Base-by-base conservation (phyloP, 768 basidiomycete species). In the Naganishia randhawae region DNA sequence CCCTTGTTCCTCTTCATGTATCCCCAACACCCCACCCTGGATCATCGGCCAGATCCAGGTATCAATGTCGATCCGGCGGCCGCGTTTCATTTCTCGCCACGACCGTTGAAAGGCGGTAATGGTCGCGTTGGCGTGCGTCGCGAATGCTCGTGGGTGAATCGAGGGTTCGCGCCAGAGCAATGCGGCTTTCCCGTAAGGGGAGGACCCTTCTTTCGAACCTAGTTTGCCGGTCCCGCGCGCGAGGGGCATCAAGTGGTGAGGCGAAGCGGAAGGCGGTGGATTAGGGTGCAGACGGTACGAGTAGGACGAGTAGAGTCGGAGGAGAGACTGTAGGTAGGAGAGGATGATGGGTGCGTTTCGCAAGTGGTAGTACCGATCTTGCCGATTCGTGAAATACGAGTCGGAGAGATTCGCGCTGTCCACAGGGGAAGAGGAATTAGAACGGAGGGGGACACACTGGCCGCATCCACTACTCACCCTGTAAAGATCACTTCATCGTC, bases 301-400 rank as follows among this genome's bases (percentile, higher is more conserved):
- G 77, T 90, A 91, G 1, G 83, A 80, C 0, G 87, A 85, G 62
- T 88, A 84, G 1, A 85, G 83, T 57, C 84, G 82, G 53, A 95
- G 81, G 74, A 95, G 92, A 31, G 87, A 85, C 70, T 86, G 84
- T 72, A 94, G 92, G 77, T 98, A 98, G 62, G 89, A 85, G 1
- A 92, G 86, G 4, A 98, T 81, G 0, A 75, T 74, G 0, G 84
- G 82, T 68, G 92, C 86, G 2, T 77, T 79, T 0, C 76, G 77
- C 76, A 99, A 88, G 66, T 87, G 86, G 11, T 98, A 79, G 77
- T 98, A 98, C 27, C 96, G 89, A 78, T 99, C 96, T 81, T 96
- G 92, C 19, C 96, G 87, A 73, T 97, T 85, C 0, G 91, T 89
- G 74, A 98, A 99, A 79, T 99, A 99, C 16, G 93, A 90, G 71